These are phyloP conservation scores for Nicotiana paniculata DNA, from an alignment of 257 asterid genomes.

Conservation along the genomic window DNA sequence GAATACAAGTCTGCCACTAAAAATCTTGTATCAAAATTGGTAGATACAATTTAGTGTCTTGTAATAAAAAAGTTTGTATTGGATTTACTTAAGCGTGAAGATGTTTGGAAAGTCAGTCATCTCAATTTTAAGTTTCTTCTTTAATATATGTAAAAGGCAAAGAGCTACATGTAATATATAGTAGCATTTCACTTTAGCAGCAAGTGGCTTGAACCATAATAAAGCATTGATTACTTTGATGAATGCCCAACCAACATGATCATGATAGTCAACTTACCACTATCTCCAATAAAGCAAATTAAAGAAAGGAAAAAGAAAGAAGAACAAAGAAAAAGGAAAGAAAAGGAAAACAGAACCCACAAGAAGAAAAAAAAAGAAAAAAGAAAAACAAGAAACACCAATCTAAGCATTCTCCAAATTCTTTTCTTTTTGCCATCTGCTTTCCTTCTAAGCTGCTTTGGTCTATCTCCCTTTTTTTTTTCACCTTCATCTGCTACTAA, in stretches of 20 bases:
- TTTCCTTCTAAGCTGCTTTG: slow-evolving; percentile 21
- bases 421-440: slow-evolving; percentile 6
- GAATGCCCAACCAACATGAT: slow-evolving; percentile 35
- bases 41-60: neutral
- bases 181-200: slow-evolving; percentile 11
- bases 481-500: neutral
- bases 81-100: slow-evolving; percentile 3
- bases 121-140: neutral
- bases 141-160: neutral
- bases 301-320: slow-evolving; percentile 7
- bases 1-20: no score
- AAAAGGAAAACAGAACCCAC: neutral
- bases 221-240: slow-evolving; percentile 36
- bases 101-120: neutral
- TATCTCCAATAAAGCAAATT: slow-evolving; percentile 27
- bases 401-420: neutral
- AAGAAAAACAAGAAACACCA: neutral
- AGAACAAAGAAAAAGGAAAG: neutral
- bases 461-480: neutral
- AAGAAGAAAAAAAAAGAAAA: neutral
- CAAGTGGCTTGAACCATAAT: slow-evolving; percentile 19
- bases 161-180: neutral
- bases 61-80: neutral
- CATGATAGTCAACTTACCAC: slow-evolving; percentile 31
- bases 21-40: neutral